Evolutionary conservation across 2,329 filamentous ascomycete species (phyloP).

Genomic region (Aspergillus neotritici): DNA sequence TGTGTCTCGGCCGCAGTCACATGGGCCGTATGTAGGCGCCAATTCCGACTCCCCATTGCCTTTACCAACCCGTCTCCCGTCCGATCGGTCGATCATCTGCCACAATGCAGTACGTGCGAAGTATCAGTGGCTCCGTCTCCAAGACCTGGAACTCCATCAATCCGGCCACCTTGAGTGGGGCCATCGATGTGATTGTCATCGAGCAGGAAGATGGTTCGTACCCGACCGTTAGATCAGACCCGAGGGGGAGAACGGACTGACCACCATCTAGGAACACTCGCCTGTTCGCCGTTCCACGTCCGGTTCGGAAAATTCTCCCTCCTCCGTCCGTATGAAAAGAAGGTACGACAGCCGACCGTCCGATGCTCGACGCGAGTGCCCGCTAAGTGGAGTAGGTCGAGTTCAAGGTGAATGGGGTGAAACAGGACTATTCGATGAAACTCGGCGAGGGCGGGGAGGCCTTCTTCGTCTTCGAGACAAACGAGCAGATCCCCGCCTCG

Average conservation of each 20-base stretch:
- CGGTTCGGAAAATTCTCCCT: conserved; percentile 98
- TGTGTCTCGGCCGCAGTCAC: conserved; percentile 27
- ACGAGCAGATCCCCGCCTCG: conserved; percentile 82
- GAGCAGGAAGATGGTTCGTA: conserved; percentile 81
- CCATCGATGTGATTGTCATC: conserved; percentile 97
- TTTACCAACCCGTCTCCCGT: conserved; percentile 19
- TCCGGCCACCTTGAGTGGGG: conserved; percentile 90
- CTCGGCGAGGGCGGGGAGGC: conserved; percentile 94
- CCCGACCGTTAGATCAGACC: not conserved
- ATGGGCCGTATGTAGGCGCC: conserved; percentile 32
- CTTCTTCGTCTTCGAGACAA: conserved; percentile 97
- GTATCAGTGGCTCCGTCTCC: conserved; percentile 89
- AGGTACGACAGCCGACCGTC: conserved; percentile 43
- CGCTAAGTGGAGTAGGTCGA: conserved; percentile 56
- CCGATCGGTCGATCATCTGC: conserved; percentile 12
- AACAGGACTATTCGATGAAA: conserved; percentile 96
- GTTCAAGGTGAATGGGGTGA: conserved; percentile 86
- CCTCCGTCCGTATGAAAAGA: conserved; percentile 91
- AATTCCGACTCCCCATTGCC: conserved; percentile 20
- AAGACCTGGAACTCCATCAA: conserved; percentile 99
- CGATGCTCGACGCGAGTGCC: not conserved
- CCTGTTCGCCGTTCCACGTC: conserved; percentile 96
- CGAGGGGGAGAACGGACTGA: conserved; percentile 1
- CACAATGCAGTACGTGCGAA: conserved; percentile 93
- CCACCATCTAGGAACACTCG: conserved; percentile 52